Percentiles rank a stretch among this genome's conserved stretches.
These are phyloP conservation scores for Cordyceps pruinosa DNA, from an alignment of 2,329 filamentous ascomycete species.

Conservation along the genomic window DNA sequence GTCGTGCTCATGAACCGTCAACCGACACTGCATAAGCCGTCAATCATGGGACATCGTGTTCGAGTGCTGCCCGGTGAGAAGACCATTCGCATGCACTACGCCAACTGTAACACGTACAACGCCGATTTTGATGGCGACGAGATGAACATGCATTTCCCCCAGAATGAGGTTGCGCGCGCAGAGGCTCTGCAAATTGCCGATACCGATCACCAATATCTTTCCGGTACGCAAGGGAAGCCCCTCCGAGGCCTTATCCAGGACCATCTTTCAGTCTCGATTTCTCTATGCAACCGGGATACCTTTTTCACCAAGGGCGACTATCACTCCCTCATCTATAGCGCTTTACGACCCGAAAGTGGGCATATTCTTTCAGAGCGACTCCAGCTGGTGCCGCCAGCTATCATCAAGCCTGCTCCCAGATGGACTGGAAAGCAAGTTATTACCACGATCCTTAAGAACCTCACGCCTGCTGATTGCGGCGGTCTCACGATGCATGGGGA, in stretches of 20 bases:
- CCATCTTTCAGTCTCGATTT: constrained; percentile 90
- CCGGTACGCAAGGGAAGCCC: constrained; percentile 86
- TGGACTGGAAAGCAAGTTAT: constrained; percentile 98
- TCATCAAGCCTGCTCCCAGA: constrained; percentile 70
- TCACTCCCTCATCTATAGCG: constrained; percentile 87
- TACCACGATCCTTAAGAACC: constrained; percentile 87
- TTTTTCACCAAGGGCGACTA: constrained; percentile 87
- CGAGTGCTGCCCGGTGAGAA: constrained; percentile 89
- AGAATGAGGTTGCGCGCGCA: constrained; percentile 88
- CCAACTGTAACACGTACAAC: constrained; percentile 99
- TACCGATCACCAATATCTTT: constrained; percentile 95
- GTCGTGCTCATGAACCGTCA: constrained; percentile 98
- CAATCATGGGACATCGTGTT: constrained; percentile 96
- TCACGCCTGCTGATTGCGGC: constrained; percentile 68
- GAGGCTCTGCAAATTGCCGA: constrained; percentile 92
- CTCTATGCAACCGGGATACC: constrained; percentile 82
- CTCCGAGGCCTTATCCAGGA: constrained; percentile 95
- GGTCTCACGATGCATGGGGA: constrained; percentile 74
- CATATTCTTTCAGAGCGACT: constrained; percentile 81
- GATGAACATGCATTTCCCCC: constrained; percentile 99
- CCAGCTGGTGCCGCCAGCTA: constrained; percentile 69
- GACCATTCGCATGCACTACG: constrained; percentile 98
- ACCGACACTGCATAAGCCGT: constrained; percentile 94
- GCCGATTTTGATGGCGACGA: constrained; percentile 99
- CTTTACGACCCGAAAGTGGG: constrained; percentile 80